Base-by-base conservation (phyloP, 1,139 yeast species). In the Taiozyma sp. region DNA sequence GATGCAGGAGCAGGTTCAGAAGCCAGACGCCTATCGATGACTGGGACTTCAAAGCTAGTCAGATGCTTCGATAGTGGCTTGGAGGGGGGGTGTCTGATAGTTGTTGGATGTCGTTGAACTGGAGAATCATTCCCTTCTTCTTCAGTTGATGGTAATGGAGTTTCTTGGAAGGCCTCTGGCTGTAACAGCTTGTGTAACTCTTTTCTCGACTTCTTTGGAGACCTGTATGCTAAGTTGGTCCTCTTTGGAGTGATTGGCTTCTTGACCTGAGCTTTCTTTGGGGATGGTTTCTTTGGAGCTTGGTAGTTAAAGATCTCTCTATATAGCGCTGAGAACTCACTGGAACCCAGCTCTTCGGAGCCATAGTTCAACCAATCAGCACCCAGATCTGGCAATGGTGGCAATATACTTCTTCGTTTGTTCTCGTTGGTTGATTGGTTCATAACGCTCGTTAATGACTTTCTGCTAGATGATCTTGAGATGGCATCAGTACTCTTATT, bases 231-330 rank as follows among this genome's bases (percentile, higher is more conserved):
- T 4, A 30, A 32, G 1, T 41, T 44, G 22, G 30, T 28, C 13
- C 32, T 46, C 42, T 45, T 39, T 13, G 45, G 26, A 16, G 40
- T 42, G 7, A 32, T 4, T 29, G 22, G 30, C 34, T 19, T 35
- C n/a, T 22, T 43, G n/a, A 11, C n/a, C 19, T 30, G 37, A 16
- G 24, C 14, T n/a, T 35, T 28, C 46, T 46, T 48, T 37, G 52
- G 50, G 6, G 53, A 44, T 2, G 30, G 28, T 40, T 50, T 50
- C 43, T 42, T 54, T 26, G 55, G 52, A n/a, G 47, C 11, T 41
- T 51, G 49, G 35, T 51, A 44, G 44, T 52, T 58, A 47, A 71
- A 70, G 28, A 70, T 63, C 50, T 69, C 73, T 46, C 68, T 69
- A 56, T 71, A 69, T 9, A 64, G 48, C 8, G 57, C 47, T 4